phyloP scores from a whole-genome alignment of 73 alveolate genomes.

The Paramecium bursaria region DNA sequence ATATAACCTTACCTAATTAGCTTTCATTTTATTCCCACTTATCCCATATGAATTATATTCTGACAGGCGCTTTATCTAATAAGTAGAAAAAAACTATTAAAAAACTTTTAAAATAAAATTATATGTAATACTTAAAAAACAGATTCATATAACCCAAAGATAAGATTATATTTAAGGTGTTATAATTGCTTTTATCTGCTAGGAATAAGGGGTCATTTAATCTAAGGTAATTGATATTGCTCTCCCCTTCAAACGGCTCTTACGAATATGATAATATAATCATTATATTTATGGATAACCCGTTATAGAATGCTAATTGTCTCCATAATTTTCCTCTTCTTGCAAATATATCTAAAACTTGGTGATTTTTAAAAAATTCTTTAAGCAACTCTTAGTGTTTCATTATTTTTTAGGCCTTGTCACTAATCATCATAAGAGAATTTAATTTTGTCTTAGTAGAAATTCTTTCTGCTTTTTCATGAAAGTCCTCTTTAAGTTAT shows the following conservation, averaged over 20 bases:
- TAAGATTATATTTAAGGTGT: neutral
- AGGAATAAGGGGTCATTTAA: conserved; percentile 30
- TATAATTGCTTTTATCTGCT: neutral
- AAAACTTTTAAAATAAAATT: neutral
- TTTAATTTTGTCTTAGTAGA: conserved; percentile 24
- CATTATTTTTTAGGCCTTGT: conserved; percentile 21
- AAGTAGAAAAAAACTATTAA: conserved; percentile 31
- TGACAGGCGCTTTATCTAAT: conserved; percentile 54
- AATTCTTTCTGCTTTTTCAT: conserved; percentile 35
- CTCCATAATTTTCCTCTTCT: conserved; percentile 61
- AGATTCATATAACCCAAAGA: conserved; percentile 13
- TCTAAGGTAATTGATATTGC: neutral
- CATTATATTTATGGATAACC: conserved; percentile 2
- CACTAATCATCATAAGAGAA: conserved; percentile 4
- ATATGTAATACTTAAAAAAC: neutral
- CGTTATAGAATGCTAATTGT: conserved; percentile 42
- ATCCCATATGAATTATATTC: conserved; percentile 30
- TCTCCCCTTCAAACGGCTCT: conserved; percentile 14
- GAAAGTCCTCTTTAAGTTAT: neutral
- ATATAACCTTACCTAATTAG: neutral
- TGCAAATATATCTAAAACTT: conserved; percentile 20
- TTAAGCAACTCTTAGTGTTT: conserved; percentile 14
- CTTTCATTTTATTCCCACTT: conserved; percentile 34
- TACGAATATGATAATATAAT: conserved; percentile 28
- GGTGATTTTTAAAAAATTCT: conserved; percentile 35